Conservation (phyloP, 495 filamentous ascomycete genomes). For the Neurospora sp. region DNA sequence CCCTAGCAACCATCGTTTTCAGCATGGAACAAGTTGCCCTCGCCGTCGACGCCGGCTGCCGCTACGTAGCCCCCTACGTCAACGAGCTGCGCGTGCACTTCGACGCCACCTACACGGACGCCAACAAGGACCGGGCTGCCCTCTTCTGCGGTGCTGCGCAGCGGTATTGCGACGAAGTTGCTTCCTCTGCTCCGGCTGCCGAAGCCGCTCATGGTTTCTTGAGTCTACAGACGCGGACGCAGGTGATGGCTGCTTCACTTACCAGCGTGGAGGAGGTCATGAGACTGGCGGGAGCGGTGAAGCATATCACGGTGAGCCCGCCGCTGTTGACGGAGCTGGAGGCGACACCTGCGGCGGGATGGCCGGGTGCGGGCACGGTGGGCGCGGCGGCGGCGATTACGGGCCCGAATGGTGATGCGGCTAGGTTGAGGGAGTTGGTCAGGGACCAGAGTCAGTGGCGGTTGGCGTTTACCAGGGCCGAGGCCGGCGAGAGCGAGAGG, state of each 20-base stretch:
- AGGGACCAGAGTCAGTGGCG: constrained; percentile 37
- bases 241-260: constrained; percentile 47
- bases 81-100: constrained; percentile 57
- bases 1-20: constrained; percentile 54
- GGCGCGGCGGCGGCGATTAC: constrained; percentile 6
- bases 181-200: background rate
- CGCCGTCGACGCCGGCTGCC: constrained; percentile 45
- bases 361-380: constrained; percentile 11
- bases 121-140: constrained; percentile 29
- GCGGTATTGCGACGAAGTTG: constrained; percentile 35
- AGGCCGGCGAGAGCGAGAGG: constrained; percentile 37
- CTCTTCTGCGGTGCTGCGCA: constrained; percentile 43
- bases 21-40: constrained; percentile 47
- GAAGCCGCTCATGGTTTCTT: background rate
- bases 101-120: constrained; percentile 37
- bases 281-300: constrained; percentile 41
- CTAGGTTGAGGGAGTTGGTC: constrained; percentile 10
- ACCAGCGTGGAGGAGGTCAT: constrained; percentile 47
- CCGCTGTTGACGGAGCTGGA: constrained; percentile 38
- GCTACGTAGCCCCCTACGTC: constrained; percentile 53
- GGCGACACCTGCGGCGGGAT: constrained; percentile 21
- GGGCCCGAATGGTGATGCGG: constrained; percentile 28
- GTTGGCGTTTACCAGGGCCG: constrained; percentile 39
- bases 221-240: constrained; percentile 26
- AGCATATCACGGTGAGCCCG: constrained; percentile 49